These are phyloP conservation scores for Acacia concinna DNA, from an alignment of 331 rosid genomes.

Conservation along the genomic window DNA sequence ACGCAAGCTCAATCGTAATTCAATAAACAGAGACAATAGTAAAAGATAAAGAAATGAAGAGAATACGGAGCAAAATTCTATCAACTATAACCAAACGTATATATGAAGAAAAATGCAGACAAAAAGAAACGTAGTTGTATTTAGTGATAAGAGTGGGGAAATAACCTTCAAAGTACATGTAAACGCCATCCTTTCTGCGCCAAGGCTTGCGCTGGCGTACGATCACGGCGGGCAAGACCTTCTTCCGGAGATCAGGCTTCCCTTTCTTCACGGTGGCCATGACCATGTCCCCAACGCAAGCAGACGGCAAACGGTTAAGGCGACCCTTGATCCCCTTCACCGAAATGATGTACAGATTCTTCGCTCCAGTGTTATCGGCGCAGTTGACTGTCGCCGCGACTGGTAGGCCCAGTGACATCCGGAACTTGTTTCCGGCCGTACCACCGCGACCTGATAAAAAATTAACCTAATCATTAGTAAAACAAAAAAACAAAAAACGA, in stretches of 20 bases:
- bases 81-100: neutral
- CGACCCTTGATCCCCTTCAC: conserved; percentile 84
- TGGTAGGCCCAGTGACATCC: conserved; percentile 87
- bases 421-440: conserved; percentile 80
- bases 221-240: conserved; percentile 81
- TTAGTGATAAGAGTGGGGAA: neutral
- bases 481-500: too few species aligned
- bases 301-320: conserved; percentile 76
- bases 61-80: neutral
- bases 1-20: neutral
- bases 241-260: conserved; percentile 80
- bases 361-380: conserved; percentile 81
- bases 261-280: conserved; percentile 93
- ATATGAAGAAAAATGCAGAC: neutral
- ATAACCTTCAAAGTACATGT: conserved; percentile 81
- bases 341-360: conserved; percentile 81
- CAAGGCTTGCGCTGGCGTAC: conserved; percentile 82
- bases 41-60: neutral
- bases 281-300: conserved; percentile 90
- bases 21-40: neutral
- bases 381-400: conserved; percentile 90
- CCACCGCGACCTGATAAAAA: conserved; percentile 54
- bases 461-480: neutral
- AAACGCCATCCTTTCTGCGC: conserved; percentile 89
- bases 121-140: neutral